Evolutionary conservation across 202 grass and related monocot genomes (phyloP), one percentile per base, ranked within the genome.

Genomic region (Zoysia matrella): DNA sequence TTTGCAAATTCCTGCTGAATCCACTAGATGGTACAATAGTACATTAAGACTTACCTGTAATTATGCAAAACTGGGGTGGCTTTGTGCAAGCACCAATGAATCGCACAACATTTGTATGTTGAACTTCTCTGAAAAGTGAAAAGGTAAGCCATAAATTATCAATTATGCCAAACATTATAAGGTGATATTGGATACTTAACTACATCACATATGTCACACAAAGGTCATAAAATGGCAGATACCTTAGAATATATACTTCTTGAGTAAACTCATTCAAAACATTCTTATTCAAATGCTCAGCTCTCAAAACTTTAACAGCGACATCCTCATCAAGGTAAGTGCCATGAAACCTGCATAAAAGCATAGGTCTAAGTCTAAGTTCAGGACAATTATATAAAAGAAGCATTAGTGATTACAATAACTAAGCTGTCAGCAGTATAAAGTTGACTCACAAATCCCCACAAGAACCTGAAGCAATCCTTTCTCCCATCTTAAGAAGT

Each of bases 191-290:
- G 6, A 62, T 61, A 40, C 43, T 65, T 50, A 68, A 52, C 36
- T 60, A 60, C 64, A 36, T 53, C 3, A 53, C 4, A 11, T 11
- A 13, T 13, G 4, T 53, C 52, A 53, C 3, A 11, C 11, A 8
- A 53, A 53, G 13, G 75, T 54, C n/a, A 55, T 3, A 56, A 40
- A 62, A 69, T 47, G 8, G 60, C 67, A 14, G 76, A 84, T 89
- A 97, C 91, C 91, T 97, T 78, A 93, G 58, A 49, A 93, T 89
- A 60, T 11, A 81, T 16, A 91, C 85, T 90, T 97, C 94, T 91
- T 97, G 89, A 67, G 79, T 82, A 79, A 97, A 93, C 80, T 93
- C 91, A 78, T 43, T 66, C 83, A 74, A 82, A 22, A 81, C 73
- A 93, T 55, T 87, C 41, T 91, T 60, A 71, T 88, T 81, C 49